phyloP scores from a whole-genome alignment of 768 basidiomycete genomes.

The Naematelia aurantialba region DNA sequence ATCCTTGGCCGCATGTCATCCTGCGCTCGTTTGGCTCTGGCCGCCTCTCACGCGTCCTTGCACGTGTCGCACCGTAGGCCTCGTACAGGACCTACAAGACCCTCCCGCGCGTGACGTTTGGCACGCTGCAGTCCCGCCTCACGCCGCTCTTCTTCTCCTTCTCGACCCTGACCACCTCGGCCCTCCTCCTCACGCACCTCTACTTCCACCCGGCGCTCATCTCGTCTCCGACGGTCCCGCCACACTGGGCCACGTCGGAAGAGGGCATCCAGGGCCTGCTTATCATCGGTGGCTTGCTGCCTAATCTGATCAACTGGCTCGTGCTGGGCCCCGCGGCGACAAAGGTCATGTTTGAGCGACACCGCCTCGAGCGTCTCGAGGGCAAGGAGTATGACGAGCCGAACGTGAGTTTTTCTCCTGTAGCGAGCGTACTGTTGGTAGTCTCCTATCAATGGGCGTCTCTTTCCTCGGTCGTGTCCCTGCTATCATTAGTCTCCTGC shows the following conservation, averaged over 20 bases:
- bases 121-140: constrained; percentile 66
- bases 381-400: constrained; percentile 64
- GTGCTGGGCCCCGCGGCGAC: constrained; percentile 68
- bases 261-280: constrained; percentile 37
- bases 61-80: constrained; percentile 23
- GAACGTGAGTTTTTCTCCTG: constrained; percentile 54
- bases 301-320: constrained; percentile 63
- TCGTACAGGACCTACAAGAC: constrained; percentile 33
- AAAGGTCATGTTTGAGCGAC: constrained; percentile 73
- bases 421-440: background rate
- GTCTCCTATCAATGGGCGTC: background rate
- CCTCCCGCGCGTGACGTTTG: constrained; percentile 64
- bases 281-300: constrained; percentile 27
- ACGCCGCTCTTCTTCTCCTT: constrained; percentile 72
- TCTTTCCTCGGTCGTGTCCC: background rate
- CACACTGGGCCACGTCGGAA: constrained; percentile 41
- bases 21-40: too few relatives aligned
- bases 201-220: constrained; percentile 62
- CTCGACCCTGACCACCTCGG: constrained; percentile 59
- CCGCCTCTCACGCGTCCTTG: too few relatives aligned
- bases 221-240: constrained; percentile 54
- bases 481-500: background rate
- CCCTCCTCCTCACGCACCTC: constrained; percentile 58
- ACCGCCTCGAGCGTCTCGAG: constrained; percentile 70
- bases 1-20: too few relatives aligned